Evolutionary conservation across 2,329 filamentous ascomycete species (phyloP), one percentile per base, ranked within the genome.

Genomic region (Zymoseptoria crescenta): DNA sequence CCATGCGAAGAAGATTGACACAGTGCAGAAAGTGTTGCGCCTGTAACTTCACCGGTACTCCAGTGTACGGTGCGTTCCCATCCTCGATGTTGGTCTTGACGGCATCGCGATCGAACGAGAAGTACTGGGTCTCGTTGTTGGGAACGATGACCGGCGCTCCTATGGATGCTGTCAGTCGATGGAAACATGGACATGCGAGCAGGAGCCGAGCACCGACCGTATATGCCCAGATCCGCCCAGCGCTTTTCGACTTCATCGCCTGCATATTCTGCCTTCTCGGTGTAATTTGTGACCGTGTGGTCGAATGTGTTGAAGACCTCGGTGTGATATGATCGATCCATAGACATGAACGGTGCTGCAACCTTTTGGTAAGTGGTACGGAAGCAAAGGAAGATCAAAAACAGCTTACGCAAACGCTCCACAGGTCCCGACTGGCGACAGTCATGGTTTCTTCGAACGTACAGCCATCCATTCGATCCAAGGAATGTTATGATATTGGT

Each of bases 261-360:
- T n/a, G 48, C 50, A 28, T 59, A 27, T 28, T 45, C 27, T 27
- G 21, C 49, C 29, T 49, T 21, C 10, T 21, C 55, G 8, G 55
- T 56, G 48, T 56, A 56, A 7, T 49, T 20, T 27, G 55, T 56
- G 8, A 56, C 20, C 27, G 50, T 56, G 45, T 9, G 52, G 16
- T 56, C 55, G 55, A 56, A 56, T 19, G 19, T 20, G 55, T 56
- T 56, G 55, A 56, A 56, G 24, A 49, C 52, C 35, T 16, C n/a
- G 16, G 24, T 9, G 20, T 49, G 55, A 10, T n/a, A 52, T 1
- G 55, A 20, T 10, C 55, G 55, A 49, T 56, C 55, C 19, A 56
- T 56, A 24, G 55, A 56, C 55, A 56, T 56, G 45, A 56, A 24
- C 2, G 48, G 45, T 30, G 41, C 55, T 56, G 28, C 24, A 4